A percentile compares a stretch with the other conserved stretches of the same genome.
phyloP scores from a whole-genome alignment of 768 basidiomycete genomes.

The Tricholoma bakamatsutake region DNA sequence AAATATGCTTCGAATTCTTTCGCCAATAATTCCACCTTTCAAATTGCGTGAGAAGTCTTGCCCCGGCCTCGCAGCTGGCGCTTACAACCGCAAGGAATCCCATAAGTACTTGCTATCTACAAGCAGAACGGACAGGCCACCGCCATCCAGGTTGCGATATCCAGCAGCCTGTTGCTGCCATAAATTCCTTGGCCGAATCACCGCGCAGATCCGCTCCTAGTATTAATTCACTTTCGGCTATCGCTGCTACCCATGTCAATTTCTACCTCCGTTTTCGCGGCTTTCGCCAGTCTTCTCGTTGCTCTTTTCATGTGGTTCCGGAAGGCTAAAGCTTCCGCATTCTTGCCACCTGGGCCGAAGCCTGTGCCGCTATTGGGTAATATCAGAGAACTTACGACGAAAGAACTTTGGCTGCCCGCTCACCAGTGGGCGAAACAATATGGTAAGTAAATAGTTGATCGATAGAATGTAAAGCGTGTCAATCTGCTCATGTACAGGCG shows the following conservation, averaged over 20 bases:
- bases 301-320: constrained; percentile 35
- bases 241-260: constrained; percentile 11
- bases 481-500: constrained; percentile 34
- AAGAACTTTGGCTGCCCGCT: constrained; percentile 62
- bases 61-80: neutral
- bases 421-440: constrained; percentile 57
- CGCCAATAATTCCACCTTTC: neutral
- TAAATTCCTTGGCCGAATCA: neutral
- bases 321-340: constrained; percentile 35
- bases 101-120: neutral
- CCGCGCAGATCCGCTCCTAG: neutral
- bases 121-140: neutral
- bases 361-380: constrained; percentile 65
- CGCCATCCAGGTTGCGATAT: neutral
- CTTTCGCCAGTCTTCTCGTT: constrained; percentile 31
- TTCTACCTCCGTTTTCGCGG: constrained; percentile 24
- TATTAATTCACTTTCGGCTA: neutral
- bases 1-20: neutral
- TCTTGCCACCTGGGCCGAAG: constrained; percentile 63
- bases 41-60: neutral
- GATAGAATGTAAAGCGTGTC: neutral
- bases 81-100: neutral
- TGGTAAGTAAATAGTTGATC: constrained; percentile 34
- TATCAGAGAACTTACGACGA: constrained; percentile 48
- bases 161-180: neutral